A percentile compares a stretch with the other conserved stretches of the same genome.
Evolutionary conservation across 495 filamentous ascomycete genomes (phyloP).

Genomic region (Beverwykella pulmonaria): DNA sequence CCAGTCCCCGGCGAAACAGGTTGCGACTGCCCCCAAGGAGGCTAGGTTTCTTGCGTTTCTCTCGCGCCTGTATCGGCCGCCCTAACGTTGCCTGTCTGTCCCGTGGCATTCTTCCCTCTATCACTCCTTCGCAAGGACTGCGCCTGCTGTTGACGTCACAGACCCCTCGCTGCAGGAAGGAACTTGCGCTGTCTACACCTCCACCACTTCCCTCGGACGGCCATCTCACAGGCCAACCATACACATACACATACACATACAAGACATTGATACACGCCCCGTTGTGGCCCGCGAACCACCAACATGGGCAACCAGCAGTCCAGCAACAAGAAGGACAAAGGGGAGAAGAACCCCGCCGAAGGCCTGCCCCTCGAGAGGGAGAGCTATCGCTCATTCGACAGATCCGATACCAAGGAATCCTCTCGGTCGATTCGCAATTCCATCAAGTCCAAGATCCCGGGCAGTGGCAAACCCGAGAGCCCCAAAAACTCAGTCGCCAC

Average conservation of each 20-base stretch:
- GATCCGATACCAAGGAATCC: conserved; percentile 94
- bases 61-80: conserved; percentile 59
- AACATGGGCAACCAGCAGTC: conserved; percentile 91
- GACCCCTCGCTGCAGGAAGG: conserved; percentile 6
- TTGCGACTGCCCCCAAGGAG: conserved; percentile 48
- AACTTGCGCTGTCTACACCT: conserved; percentile 10
- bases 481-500: conserved; percentile 72
- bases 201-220: conserved; percentile 32
- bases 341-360: conserved; percentile 47
- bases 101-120: conserved; percentile 3
- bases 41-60: conserved; percentile 58
- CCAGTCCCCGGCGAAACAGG: conserved; percentile 29
- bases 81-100: conserved; percentile 48
- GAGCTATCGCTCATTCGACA: conserved; percentile 87
- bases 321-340: conserved; percentile 54
- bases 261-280: neutral
- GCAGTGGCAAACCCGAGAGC: conserved; percentile 73
- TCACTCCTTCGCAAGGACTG: neutral
- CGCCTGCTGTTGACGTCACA: conserved; percentile 17
- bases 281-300: neutral
- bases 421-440: conserved; percentile 78
- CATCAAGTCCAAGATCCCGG: conserved; percentile 74
- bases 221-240: neutral
- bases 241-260: conserved; percentile 9
- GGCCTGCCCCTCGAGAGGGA: conserved; percentile 54